Evolutionary conservation across 208 protist genomes (phyloP).

Genomic region (Trichomonas gallinae): DNA sequence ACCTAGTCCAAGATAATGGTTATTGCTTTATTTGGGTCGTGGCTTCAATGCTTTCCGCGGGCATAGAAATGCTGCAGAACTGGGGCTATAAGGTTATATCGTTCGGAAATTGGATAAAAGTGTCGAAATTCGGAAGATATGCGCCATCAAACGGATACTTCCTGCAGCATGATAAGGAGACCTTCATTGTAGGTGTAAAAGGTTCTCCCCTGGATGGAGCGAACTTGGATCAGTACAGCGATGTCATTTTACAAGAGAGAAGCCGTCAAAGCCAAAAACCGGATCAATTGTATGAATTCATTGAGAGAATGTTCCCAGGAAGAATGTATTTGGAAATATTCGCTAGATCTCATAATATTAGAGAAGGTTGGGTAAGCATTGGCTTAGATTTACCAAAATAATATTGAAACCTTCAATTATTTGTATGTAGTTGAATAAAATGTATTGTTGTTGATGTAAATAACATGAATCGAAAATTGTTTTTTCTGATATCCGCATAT

Average conservation of each 20-base stretch:
- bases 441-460: too few relatives aligned
- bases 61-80: background rate
- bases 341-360: background rate
- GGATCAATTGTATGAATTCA: background rate
- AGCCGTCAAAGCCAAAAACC: constrained; percentile 20
- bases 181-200: background rate
- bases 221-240: background rate
- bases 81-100: background rate
- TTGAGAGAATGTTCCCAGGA: background rate
- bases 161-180: constrained; percentile 22
- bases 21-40: background rate
- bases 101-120: background rate
- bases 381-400: background rate
- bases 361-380: constrained; percentile 4
- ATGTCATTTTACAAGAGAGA: background rate
- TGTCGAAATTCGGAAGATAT: background rate
- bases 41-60: background rate
- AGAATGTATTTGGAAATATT: background rate
- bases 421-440: too few relatives aligned
- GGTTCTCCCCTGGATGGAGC: background rate
- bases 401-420: too few relatives aligned
- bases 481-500: too few relatives aligned
- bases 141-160: background rate
- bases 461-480: too few relatives aligned
- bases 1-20: background rate